Percentiles rank a stretch among this genome's conserved stretches.
phyloP scores from a whole-genome alignment of 2,329 filamentous ascomycete genomes.

The Clonostachys rhizophaga region DNA sequence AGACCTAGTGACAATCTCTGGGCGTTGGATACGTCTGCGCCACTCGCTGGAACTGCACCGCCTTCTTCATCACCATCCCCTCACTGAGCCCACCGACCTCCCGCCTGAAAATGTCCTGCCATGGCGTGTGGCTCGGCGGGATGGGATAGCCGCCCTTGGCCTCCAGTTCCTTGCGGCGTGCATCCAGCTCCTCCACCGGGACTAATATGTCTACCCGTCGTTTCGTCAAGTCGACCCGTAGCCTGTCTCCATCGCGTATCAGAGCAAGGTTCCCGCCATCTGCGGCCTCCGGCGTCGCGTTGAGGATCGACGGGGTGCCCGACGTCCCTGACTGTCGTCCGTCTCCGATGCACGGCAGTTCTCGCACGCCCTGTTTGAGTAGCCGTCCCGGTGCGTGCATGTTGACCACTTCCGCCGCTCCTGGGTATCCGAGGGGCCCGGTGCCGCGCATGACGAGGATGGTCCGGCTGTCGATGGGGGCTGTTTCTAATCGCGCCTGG shows the following conservation, averaged over 20 bases:
- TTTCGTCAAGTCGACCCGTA: conserved; percentile 43
- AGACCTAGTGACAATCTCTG: conserved; percentile 33
- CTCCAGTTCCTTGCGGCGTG: conserved; percentile 28
- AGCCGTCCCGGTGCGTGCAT: conserved; percentile 41
- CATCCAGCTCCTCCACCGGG: conserved; percentile 29
- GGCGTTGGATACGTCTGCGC: conserved; percentile 33
- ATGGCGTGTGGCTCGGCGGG: conserved; percentile 39
- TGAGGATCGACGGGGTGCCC: conserved; percentile 49
- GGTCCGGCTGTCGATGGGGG: conserved; percentile 5
- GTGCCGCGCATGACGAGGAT: conserved; percentile 19
- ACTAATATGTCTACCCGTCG: conserved; percentile 43
- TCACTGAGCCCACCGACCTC: conserved; percentile 37
- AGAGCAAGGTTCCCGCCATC: conserved; percentile 48
- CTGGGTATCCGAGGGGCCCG: conserved; percentile 43
- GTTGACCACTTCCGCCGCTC: conserved; percentile 46
- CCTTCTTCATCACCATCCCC: conserved; percentile 39
- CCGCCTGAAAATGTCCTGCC: conserved; percentile 43
- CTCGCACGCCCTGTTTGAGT: conserved; percentile 35
- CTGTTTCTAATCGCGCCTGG: conserved; percentile 30
- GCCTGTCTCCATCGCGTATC: conserved; percentile 39
- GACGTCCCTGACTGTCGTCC: conserved; percentile 51
- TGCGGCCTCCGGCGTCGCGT: conserved; percentile 49
- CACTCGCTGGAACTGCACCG: conserved; percentile 38
- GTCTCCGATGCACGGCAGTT: conserved; percentile 47
- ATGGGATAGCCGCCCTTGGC: conserved; percentile 26